Base-by-base conservation (phyloP, 352 stramenopile species). In the Globisporangium lucens region DNA sequence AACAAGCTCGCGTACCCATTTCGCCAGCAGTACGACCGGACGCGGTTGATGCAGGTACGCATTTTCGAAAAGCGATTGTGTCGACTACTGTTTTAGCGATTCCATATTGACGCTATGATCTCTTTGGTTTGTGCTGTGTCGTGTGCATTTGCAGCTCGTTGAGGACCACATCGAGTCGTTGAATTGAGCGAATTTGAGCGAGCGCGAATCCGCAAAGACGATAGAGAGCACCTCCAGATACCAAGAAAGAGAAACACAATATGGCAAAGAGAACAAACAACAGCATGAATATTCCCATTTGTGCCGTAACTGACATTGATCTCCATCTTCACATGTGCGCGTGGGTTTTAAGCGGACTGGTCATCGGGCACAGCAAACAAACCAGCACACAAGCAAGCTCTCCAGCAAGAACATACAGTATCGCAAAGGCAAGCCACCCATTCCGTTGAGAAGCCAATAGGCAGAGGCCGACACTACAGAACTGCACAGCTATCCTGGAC, bases 1-100 rank as follows among this genome's bases (percentile, higher is more conserved):
- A 90, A 94, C 63, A 87, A 87, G 63, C 57, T 95, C 9, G 85
- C 79, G 29, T 91, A 89, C 59, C 72, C 80, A 56, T 86, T 81
- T 63, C 87, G 85, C 41, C 77, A 79, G 60, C 53, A 77, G 35
- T 88, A 82, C 60, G 84, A 95, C 63, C 82, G 87, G 43, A 75
- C 73, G 38, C 71, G 77, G 35, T 75, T 95, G 24, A 92, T 95
- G 76, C 65, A 85, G 80, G 87, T 91, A 59, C 24, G 55, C 13
- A n/a, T 8, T n/a, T 49, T 49, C 2, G 41, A 22, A 49, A 49
- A n/a, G 9, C 13, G 15, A 10, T n/a, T 49, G 13, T 5, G 15
- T 49, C 15, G 41, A 6, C 0, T 3, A 22, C 4, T 49, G 41
- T n/a, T 49, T n/a, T 17, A 20, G 41, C 15, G 15, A 49, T 15